Conservation (phyloP, 1,139 yeast species). For the Yamadazyma sp. region DNA sequence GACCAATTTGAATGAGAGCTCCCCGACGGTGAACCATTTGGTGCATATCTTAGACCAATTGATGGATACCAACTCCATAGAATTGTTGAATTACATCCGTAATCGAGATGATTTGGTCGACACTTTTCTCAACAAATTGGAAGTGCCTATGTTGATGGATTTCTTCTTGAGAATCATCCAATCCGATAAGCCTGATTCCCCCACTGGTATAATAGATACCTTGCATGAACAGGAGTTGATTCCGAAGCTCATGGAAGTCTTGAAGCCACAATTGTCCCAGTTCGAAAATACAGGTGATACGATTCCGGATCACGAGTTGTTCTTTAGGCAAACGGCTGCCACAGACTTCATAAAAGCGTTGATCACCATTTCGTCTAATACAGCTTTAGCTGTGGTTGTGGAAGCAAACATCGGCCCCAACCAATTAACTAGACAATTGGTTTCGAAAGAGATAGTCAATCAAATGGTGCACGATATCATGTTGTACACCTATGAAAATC, state of each 20-base stretch:
- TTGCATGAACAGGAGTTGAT: conserved; percentile 52
- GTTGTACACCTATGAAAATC: conserved; percentile 24
- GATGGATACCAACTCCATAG: conserved; percentile 48
- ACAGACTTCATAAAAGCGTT: conserved; percentile 94
- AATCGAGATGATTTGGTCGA: conserved; percentile 54
- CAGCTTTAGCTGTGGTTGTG: conserved; percentile 46
- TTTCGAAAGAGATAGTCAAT: conserved; percentile 35
- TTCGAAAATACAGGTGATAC: conserved; percentile 16
- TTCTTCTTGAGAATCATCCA: conserved; percentile 60
- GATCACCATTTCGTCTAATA: conserved; percentile 84
- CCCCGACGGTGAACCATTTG: conserved; percentile 41
- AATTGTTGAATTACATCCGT: conserved; percentile 54
- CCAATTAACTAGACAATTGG: conserved; percentile 46
- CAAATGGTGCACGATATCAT: conserved; percentile 44
- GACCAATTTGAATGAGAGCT: conserved; percentile 39
- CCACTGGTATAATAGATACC: conserved; percentile 60
- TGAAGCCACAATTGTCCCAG: conserved; percentile 46
- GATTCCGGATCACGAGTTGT: conserved; percentile 34
- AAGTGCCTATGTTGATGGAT: conserved; percentile 57
- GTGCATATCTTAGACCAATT: conserved; percentile 47
- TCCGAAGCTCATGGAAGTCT: conserved; percentile 50
- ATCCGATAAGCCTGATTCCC: conserved; percentile 63
- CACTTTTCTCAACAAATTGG: conserved; percentile 53
- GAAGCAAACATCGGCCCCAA: conserved; percentile 53
- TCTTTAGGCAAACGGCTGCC: conserved; percentile 86